Base-by-base conservation (phyloP, 2,329 filamentous ascomycete genomes). In the Colletotrichum sp. region DNA sequence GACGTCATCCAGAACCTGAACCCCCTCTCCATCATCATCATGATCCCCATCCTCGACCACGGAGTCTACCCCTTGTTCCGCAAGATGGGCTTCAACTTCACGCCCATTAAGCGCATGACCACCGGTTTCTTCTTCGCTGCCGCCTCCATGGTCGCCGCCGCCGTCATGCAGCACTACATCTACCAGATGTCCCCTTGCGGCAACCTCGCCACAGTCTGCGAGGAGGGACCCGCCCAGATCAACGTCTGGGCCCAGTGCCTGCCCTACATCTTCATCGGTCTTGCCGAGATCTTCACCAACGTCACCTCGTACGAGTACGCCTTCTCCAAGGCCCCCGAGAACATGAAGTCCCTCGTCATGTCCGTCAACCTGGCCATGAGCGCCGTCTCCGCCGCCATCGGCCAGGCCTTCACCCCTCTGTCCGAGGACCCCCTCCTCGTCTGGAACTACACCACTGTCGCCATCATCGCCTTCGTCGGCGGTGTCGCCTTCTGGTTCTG, bases 271-370 rank as follows among this genome's bases (percentile, higher is more conserved):
- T 80, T 91, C 30, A 87, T 89, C 30, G 89, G 88, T 76, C 81
- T 90, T 6, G 86, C 89, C 10, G 89, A 91, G 83, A 89, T 90
- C 70, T 87, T 90, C 78, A 86, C 89, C 77, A 89, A 89, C 80
- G 88, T 90, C 74, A 90, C 89, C 18, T 92, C 92, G 2, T 91
- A 94, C 78, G 94, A 95, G 82, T 95, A 95, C 78, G 94, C 94
- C 39, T 96, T 92, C 86, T 93, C 92, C 82, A 95, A 95, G 84
- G 93, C 94, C 0, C 94, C 94, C 30, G 91, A 90, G 81, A 95
- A 95, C 86, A 96, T 96, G 94, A 93, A 93, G 78, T 94, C 92
- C 2, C 88, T 96, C n/a, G 93, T 96, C 79, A 89, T 90, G 83
- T 90, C 91, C 24, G 87, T 95, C 80, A 92, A 92, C 81, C 88